A percentile compares a stretch with the other conserved stretches of the same genome.
These are phyloP conservation scores for Begonia loranthoides DNA, from an alignment of 306 rosid species.

Conservation along the genomic window DNA sequence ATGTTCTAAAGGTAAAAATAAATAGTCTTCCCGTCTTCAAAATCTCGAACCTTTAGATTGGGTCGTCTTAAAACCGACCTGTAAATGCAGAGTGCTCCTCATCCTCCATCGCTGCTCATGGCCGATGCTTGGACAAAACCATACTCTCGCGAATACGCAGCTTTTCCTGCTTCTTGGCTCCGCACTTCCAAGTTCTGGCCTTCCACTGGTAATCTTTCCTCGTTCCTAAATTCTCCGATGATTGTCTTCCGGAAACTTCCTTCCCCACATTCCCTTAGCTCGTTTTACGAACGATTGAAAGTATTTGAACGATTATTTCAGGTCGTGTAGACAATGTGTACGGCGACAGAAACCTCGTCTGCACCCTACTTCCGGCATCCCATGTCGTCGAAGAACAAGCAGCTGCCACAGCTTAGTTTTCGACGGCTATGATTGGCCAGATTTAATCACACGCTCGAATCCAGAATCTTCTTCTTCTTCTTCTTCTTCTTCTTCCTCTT, in stretches of 20 bases:
- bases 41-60: constrained; percentile 1
- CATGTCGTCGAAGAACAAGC: constrained; percentile 72
- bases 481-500: constrained; percentile 3
- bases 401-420: constrained; percentile 76
- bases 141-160: constrained; percentile 89
- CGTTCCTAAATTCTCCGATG: constrained; percentile 1
- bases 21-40: constrained; percentile 2
- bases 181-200: constrained; percentile 91
- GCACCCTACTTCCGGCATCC: constrained; percentile 80
- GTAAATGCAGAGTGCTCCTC: constrained; percentile 76
- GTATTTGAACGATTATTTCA: constrained; percentile 14
- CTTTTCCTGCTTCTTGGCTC: constrained; percentile 95
- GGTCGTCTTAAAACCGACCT: neutral
- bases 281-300: neutral
- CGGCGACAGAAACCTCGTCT: constrained; percentile 95
- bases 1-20: constrained; percentile 71
- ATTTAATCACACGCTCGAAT: constrained; percentile 6
- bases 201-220: constrained; percentile 41
- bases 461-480: constrained; percentile 7
- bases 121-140: constrained; percentile 95
- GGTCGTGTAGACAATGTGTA: constrained; percentile 84
- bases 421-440: neutral
- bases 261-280: neutral
- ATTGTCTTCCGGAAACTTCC: too few relatives aligned
- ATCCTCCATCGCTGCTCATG: constrained; percentile 96